Base-by-base conservation (phyloP, 2,329 filamentous ascomycete genomes). In the Botrytis deweyae region DNA sequence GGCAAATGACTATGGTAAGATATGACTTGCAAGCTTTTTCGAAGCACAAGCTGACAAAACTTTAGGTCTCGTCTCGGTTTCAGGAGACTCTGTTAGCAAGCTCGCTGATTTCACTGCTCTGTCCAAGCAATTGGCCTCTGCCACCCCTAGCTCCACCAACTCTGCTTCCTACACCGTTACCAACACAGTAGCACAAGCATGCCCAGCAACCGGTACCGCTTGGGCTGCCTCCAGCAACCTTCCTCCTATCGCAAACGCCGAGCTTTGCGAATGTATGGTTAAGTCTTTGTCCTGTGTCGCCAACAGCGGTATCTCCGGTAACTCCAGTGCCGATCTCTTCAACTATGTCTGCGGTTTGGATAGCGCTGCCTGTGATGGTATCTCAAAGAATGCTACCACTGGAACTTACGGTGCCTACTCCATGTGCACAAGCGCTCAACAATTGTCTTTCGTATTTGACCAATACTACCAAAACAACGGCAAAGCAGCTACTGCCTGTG, bases 201-300 rank as follows among this genome's bases (percentile, higher is more conserved):
- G 96, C 89, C 96, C 96, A 38, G 85, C 85, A 25, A 83, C 91
- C 73, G 85, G 83, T 78, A 77, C 83, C 55, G 85, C 84, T 80
- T 99, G 96, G 95, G 85, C 87, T 78, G 92, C 93, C 71, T 86
- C 88, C 75, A 86, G 87, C 62, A 85, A 84, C 74, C 93, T 99
- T 49, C 96, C 96, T 42, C 95, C 95, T 16, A 89, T 88, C 18
- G 94, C 95, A 76, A 93, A 98, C 84, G 81, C 88, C 64, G 81
- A 89, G 63, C 90, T 97, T 65, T 99, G 96, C 88, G 83, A 87
- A 74, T 99, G 96, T 89, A 97, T 97, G 93, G 88, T 89, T 82
- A 85, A 88, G 76, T 90, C 89, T 63, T 85, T 97, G 73, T 84
- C 85, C 74, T 99, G 96, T 84, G 87, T 88, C 42, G 89, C 94